Conservation (phyloP, 768 basidiomycete genomes). For the Trametes coccinea region DNA sequence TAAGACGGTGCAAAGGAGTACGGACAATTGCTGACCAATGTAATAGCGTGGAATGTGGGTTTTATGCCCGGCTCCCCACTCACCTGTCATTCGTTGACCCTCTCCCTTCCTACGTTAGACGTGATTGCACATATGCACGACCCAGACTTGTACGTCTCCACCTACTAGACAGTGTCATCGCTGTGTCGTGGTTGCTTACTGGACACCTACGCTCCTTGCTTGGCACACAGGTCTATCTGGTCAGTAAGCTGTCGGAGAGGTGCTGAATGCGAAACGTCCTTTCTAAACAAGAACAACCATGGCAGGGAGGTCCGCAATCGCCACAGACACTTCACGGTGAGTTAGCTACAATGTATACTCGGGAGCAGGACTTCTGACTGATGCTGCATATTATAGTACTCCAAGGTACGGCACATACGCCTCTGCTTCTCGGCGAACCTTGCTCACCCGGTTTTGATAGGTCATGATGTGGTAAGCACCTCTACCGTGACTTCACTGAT, state of each 20-base stretch:
- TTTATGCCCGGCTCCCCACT: background rate
- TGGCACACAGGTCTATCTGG: slow-evolving; percentile 69
- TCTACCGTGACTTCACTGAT: background rate
- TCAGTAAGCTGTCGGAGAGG: slow-evolving; percentile 40
- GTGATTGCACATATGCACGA: slow-evolving; percentile 73
- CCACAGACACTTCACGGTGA: slow-evolving; percentile 81
- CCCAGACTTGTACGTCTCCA: slow-evolving; percentile 70
- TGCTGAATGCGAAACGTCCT: slow-evolving; percentile 16
- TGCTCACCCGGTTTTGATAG: slow-evolving; percentile 37
- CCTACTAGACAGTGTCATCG: background rate
- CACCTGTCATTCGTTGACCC: background rate
- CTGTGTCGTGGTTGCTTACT: background rate
- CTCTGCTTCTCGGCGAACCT: background rate
- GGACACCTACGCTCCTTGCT: background rate
- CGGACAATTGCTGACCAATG: background rate
- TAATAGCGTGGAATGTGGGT: slow-evolving; percentile 72
- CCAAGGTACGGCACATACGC: slow-evolving; percentile 51
- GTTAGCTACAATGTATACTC: slow-evolving; percentile 26
- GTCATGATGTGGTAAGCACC: slow-evolving; percentile 83
- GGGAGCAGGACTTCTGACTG: background rate
- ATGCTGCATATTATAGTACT: slow-evolving; percentile 50
- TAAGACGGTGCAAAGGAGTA: background rate
- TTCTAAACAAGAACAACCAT: slow-evolving; percentile 16
- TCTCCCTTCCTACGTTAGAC: slow-evolving; percentile 38
- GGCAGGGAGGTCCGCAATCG: slow-evolving; percentile 87